Percentiles rank a stretch among this genome's conserved stretches.
These are phyloP conservation scores for Fusarium nisikadoi DNA, from an alignment of 2,329 filamentous ascomycete genomes.

Conservation along the genomic window DNA sequence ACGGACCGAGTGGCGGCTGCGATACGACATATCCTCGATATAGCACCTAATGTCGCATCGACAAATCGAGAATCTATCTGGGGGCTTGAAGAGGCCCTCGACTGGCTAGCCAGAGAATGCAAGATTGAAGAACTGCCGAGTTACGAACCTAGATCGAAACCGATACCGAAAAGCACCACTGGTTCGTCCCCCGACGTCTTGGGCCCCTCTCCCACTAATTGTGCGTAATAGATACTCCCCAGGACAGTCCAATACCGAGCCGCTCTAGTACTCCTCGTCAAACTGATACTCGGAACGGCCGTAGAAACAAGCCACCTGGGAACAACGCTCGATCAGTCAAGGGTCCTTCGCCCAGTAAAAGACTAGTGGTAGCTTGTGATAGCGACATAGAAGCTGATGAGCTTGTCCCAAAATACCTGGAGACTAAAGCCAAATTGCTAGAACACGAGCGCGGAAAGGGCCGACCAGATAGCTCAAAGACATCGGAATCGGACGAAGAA, in stretches of 20 bases:
- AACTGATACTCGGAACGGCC: constrained; percentile 38
- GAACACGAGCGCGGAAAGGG: constrained; percentile 60
- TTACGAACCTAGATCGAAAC: constrained; percentile 65
- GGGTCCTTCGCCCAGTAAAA: constrained; percentile 51
- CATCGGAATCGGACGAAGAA: constrained; percentile 43
- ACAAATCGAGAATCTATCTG: constrained; percentile 75
- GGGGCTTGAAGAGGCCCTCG: constrained; percentile 87
- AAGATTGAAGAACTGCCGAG: constrained; percentile 74
- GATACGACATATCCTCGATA: constrained; percentile 73
- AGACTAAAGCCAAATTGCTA: constrained; percentile 76
- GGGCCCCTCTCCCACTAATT: background rate
- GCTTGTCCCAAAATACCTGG: constrained; percentile 79
- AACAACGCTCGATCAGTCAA: constrained; percentile 41
- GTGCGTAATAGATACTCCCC: constrained; percentile 55
- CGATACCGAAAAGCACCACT: constrained; percentile 51
- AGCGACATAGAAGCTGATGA: constrained; percentile 80
- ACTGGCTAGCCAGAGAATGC: constrained; percentile 89
- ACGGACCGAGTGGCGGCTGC: constrained; percentile 70
- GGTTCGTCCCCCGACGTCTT: constrained; percentile 24
- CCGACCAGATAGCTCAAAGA: constrained; percentile 31
- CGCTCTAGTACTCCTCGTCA: constrained; percentile 62
- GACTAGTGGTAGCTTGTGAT: constrained; percentile 64
- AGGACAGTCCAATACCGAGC: constrained; percentile 61
- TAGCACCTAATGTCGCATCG: constrained; percentile 69
- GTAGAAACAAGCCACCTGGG: constrained; percentile 50